A percentile compares a stretch with the other conserved stretches of the same genome.
Conservation (phyloP, 306 rosid species). For the Fragaria iinumae region DNA sequence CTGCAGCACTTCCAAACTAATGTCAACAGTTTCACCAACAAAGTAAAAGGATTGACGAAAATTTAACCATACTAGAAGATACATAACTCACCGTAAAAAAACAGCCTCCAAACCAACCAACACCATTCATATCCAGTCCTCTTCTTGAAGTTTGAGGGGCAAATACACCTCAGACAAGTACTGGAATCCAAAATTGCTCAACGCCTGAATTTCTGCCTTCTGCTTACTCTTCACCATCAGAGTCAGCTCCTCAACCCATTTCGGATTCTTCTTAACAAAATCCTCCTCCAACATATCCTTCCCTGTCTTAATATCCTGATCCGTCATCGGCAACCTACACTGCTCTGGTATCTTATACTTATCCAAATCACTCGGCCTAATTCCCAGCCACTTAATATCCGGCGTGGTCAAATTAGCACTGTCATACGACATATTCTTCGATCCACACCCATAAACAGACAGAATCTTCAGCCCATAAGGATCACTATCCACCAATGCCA, state of each 20-base stretch:
- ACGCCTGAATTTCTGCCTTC: conserved; percentile 96
- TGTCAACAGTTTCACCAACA: background rate
- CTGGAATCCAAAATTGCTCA: conserved; percentile 88
- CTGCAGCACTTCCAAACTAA: background rate
- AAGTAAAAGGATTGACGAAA: background rate
- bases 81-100: background rate
- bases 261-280: conserved; percentile 92
- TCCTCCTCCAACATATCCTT: conserved; percentile 92
- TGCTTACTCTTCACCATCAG: conserved; percentile 96
- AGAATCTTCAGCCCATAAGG: conserved; percentile 85
- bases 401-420: conserved; percentile 90
- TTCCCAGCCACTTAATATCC: conserved; percentile 91
- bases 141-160: conserved; percentile 84
- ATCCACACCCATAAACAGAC: conserved; percentile 88
- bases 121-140: conserved; percentile 66
- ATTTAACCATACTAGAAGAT: background rate
- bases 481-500: conserved; percentile 92
- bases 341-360: conserved; percentile 93
- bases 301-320: conserved; percentile 97
- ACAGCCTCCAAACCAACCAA: background rate
- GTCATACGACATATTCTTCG: conserved; percentile 93
- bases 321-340: conserved; percentile 87
- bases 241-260: conserved; percentile 86
- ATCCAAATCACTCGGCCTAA: conserved; percentile 88
- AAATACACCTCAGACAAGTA: conserved; percentile 83